phyloP scores from a whole-genome alignment of 1,284 basidiomycete species.

The Erythrobasidium hasegawianum region DNA sequence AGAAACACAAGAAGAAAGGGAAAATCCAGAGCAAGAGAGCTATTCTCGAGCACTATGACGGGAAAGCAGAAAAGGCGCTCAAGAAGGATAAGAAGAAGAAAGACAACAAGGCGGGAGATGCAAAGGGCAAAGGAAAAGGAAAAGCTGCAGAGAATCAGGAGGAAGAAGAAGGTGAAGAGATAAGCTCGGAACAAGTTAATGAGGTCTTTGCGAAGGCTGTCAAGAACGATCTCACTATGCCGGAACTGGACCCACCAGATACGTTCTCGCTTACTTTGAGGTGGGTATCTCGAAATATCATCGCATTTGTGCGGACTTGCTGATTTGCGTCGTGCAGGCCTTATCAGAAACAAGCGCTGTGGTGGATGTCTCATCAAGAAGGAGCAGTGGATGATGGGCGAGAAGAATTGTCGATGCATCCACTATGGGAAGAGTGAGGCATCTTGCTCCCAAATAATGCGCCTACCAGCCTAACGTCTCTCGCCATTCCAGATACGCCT shows the following conservation, averaged over 20 bases:
- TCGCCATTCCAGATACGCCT: slow-evolving; percentile 27
- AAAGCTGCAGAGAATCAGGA: slow-evolving; percentile 18
- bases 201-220: slow-evolving; percentile 63
- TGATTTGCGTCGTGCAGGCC: slow-evolving; percentile 47
- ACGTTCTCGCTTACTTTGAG: slow-evolving; percentile 72
- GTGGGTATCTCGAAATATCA: no score
- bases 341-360: slow-evolving; percentile 91
- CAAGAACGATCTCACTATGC: slow-evolving; percentile 68
- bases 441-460: neutral
- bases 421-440: slow-evolving; percentile 82
- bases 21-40: neutral
- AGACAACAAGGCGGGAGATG: neutral
- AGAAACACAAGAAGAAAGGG: slow-evolving; percentile 4
- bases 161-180: slow-evolving; percentile 41
- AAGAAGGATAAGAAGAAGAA: slow-evolving; percentile 20
- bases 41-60: slow-evolving; percentile 4
- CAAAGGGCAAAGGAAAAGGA: neutral
- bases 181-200: slow-evolving; percentile 41
- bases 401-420: slow-evolving; percentile 73
- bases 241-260: slow-evolving; percentile 74
- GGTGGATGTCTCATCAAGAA: slow-evolving; percentile 89
- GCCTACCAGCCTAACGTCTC: neutral
- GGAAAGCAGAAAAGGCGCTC: neutral
- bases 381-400: slow-evolving; percentile 65
- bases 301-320: no score